Evolutionary conservation across 352 stramenopile species (phyloP), one percentile per base, ranked within the genome.

Genomic region (Pseudoperonospora humuli): DNA sequence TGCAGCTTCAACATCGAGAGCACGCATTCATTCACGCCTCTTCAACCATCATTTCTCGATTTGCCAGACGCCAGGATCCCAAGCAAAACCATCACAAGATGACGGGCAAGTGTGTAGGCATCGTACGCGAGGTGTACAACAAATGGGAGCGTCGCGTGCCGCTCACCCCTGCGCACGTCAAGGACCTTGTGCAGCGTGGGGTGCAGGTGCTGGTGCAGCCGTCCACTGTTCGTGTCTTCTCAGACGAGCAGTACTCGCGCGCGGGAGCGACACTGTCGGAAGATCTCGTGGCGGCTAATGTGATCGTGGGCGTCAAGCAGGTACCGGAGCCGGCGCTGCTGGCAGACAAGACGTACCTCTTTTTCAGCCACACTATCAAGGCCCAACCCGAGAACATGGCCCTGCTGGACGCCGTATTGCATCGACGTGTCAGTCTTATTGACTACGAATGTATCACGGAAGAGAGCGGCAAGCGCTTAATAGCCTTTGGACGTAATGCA

Each of bases 351-450:
- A 97, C 90, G 15, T 98, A 97, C 61, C 79, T 97, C 50, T 98
- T 98, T 70, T 98, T 98, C 61, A 95, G 79, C 49, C 95, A 98
- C 74, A 95, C 88, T 41, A 97, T 98, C 71, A 98, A 98, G 59
- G 95, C 89, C 29, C 95, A 98, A 66, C 73, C 79, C 3, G 85
- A 97, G 58, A 98, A 98, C 67, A 98, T 98, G 93, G 63, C 70
- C 49, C 67, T 98, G 15, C 74, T 98, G 35, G 83, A 97, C 55
- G 71, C 84, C 15, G 84, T 97, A 44, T 68, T 97, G 5, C 67
- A 93, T 28, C 88, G 93, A 33, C 85, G 89, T 19, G 89, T 98
- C 49, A 88, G 87, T 38, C 72, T 98, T 20, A 89, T 98, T 47
- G 95, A 98, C 65, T 98, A 98, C 59, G 95, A 98, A 58, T 97